Conservation (phyloP, 1,284 basidiomycete genomes). For the Thelephora terrestris region DNA sequence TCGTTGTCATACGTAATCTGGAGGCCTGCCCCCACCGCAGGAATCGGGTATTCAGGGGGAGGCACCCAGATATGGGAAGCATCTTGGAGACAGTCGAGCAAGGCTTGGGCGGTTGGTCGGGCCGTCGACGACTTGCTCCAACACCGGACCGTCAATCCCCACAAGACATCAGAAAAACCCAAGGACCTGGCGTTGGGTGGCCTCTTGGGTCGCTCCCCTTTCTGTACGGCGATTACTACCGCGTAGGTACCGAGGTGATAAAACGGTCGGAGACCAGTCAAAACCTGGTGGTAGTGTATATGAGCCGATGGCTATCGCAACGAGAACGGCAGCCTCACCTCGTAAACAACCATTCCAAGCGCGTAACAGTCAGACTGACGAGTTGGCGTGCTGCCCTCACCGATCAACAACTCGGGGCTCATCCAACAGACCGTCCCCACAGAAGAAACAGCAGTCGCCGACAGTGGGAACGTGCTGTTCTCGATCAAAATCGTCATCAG, state of each 20-base stretch:
- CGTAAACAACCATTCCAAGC: conserved; percentile 6
- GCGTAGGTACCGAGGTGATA: not conserved
- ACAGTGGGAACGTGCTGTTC: not conserved
- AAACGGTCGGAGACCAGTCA: not conserved
- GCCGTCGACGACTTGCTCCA: no score
- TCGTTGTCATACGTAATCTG: no score
- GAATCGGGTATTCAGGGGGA: no score
- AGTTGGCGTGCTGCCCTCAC: not conserved
- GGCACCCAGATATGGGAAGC: no score
- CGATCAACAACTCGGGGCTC: conserved; percentile 6
- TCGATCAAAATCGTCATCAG: not conserved
- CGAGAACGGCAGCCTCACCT: conserved; percentile 1
- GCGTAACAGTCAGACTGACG: conserved; percentile 5
- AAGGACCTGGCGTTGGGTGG: not conserved
- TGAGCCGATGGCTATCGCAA: not conserved
- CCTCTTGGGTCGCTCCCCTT: not conserved
- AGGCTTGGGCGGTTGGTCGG: no score
- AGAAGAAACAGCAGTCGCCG: not conserved
- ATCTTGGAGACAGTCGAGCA: no score
- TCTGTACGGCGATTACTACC: not conserved
- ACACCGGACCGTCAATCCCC: no score
- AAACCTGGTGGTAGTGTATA: not conserved
- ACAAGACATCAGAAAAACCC: no score
- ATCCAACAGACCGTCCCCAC: conserved; percentile 6
- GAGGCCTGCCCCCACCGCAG: no score